phyloP scores from a whole-genome alignment of 2,329 filamentous ascomycete genomes.

The Aspergillus thermomutatus region DNA sequence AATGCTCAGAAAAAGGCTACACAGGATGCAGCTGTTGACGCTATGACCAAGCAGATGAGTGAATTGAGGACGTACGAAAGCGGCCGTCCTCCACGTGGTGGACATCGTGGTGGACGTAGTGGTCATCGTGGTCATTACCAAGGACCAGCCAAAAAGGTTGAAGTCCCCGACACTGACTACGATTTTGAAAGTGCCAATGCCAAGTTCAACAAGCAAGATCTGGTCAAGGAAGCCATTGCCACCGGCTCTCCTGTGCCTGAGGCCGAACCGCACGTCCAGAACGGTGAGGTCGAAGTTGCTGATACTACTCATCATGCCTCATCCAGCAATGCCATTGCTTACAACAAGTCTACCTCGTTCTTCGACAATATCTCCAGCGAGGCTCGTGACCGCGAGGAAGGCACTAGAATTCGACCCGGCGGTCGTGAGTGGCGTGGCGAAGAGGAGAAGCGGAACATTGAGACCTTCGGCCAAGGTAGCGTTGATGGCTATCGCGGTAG shows the following conservation, averaged over 20 bases:
- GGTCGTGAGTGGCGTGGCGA: constrained; percentile 87
- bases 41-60: constrained; percentile 43
- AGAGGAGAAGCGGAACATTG: constrained; percentile 92
- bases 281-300: constrained; percentile 37
- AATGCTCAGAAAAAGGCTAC: constrained; percentile 32
- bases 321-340: constrained; percentile 50
- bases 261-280: constrained; percentile 49
- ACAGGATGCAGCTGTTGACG: constrained; percentile 38
- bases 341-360: constrained; percentile 88
- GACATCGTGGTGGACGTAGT: constrained; percentile 47
- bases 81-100: constrained; percentile 36
- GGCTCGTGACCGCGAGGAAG: constrained; percentile 79
- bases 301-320: constrained; percentile 31
- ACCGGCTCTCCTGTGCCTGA: constrained; percentile 64
- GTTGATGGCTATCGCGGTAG: constrained; percentile 85
- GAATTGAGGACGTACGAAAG: constrained; percentile 44
- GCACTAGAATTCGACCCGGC: constrained; percentile 61
- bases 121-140: constrained; percentile 43
- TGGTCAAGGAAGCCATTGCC: constrained; percentile 84
- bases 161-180: constrained; percentile 86
- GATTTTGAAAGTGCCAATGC: constrained; percentile 85
- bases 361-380: constrained; percentile 99
- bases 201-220: constrained; percentile 83
- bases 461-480: constrained; percentile 95
- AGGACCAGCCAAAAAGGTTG: constrained; percentile 63